Base-by-base conservation (phyloP, 257 asterid genomes). In the Nicotiana knightiana region DNA sequence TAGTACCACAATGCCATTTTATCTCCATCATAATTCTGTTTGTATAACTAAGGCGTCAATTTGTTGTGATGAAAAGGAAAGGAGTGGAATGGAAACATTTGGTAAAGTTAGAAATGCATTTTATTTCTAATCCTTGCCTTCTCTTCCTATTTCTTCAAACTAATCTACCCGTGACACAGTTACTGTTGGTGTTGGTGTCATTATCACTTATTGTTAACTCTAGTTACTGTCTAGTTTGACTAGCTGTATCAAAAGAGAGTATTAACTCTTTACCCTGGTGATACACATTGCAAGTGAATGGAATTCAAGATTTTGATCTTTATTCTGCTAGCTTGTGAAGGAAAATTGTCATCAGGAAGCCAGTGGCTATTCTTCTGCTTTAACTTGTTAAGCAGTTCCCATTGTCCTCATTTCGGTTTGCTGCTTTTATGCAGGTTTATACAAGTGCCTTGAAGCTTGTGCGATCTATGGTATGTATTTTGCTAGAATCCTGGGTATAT, bases 361-460 rank as follows among this genome's bases (percentile, higher is more conserved):
- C 67, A 67, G 57, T 67, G 66, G 55, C 67, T 48, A 51, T 73
- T 51, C 63, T 15, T 48, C 62, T 24, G 43, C 28, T 51, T 73
- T 73, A 73, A 73, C 79, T 26, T 26, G 16, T 73, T 73, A 6
- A 13, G 43, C 26, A 48, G 79, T 73, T 46, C 62, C 0, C 17
- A 1, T 13, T 28, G 64, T 75, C 80, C 80, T 75, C 80, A 75
- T 75, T 75, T 75, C 80, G 51, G 64, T 43, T 4, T 33, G 61
- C 64, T 28, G 4, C 71, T 89, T 43, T 86, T 67, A 64, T 84
- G 35, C 93, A 96, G 99, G 98, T 96, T 81, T 96, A 96, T 88
- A 89, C 93, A 58, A 94, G 99, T 87, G 99, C 99, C 59, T 88
- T 96, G 84, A 96, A 94, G 97, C 98, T 96, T 54, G 98, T 96